Evolutionary conservation across 2,329 filamentous ascomycete species (phyloP), one percentile per base, ranked within the genome.

Genomic region (Hypoxylon sp.): DNA sequence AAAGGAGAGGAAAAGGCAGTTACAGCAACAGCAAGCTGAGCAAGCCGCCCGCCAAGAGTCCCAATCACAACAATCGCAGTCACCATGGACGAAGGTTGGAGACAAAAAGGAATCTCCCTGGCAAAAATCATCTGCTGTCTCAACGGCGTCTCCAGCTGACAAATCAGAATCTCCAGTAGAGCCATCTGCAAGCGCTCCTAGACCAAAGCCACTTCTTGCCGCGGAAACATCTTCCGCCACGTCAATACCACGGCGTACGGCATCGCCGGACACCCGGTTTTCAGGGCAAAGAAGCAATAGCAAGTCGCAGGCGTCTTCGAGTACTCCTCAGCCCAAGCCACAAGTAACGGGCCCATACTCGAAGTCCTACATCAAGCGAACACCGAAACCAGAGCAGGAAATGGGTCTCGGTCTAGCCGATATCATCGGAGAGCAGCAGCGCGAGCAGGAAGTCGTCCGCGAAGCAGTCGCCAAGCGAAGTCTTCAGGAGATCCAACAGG

Each of bases 401-500:
- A 71, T 87, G 3, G 88, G 90, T 2, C 74, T 91, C 8, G 91
- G 88, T 23, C 87, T 99, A 74, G 83, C 86, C 11, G 91, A 96
- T 60, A 99, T 99, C 49, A 88, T 97, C 9, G 86, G 86, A 5
- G 86, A 96, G 65, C 91, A 99, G 71, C 84, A 88, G 68, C 84
- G 84, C 6, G 92, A 97, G 68, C 94, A 95, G 66, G 84, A 91
- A 49, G 82, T 84, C 12, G 86, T 95, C 54, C 87, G 84, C 43
- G 92, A 96, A 67, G 90, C 91, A 1, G 86, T 86, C 7, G 90
- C 91, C 2, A 97, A 96, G 73, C 83, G 93, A 47, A 94, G 90
- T 57, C 75, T 99, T 20, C 87, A 95, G 66, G 94, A 97, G 57
- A 99, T 99, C 51, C 94, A 99, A 69, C 86, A 94, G 60, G 94